Base-by-base conservation (phyloP, 2,329 filamentous ascomycete species). In the Diaporthe sp. region DNA sequence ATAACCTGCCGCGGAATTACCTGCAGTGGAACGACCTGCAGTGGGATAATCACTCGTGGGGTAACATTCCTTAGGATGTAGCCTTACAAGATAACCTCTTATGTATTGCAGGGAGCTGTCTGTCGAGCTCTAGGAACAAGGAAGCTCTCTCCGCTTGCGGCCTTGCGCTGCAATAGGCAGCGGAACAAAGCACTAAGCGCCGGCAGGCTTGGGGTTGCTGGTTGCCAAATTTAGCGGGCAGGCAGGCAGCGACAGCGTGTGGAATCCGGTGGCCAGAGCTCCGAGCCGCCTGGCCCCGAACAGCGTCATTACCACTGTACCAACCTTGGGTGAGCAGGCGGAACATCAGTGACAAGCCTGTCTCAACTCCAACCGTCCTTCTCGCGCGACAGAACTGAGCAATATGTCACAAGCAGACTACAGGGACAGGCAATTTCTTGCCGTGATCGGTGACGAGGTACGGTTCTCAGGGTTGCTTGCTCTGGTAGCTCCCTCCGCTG, bases 371-470 rank as follows among this genome's bases (percentile, higher is more conserved):
- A 72, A 59, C 46, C 51, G 58, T 72, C 77, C 78, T 57, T 74
- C 58, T 49, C 75, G 61, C 71, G 42, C 44, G 34, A 59, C 51
- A 57, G n/a, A 53, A 31, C 31, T n/a, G 59, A 71, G 76, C 79
- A 82, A 80, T 58, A 89, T 89, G 87, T 81, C 88, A 62, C 87
- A 90, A 79, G 86, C 88, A 78, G 90, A 92, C 79, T 93, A 89
- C 85, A 93, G 95, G 87, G 95, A 98, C 86, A 92, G 97, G 81
- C 94, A 99, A 86, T 98, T 99, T 83, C 92, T 99, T 75, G 97
- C 97, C 78, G 96, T 99, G 67, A 99, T 99, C 83, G 97, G 97
- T 71, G 97, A 99, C 85, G 97, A 99, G 92, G 97, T 95, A 83
- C n/a, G 55, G 39, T 8, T 2, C 19, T 22, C 22, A 37, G 25